Conservation (phyloP, 495 filamentous ascomycete genomes). For the Coniosporium apollinis region DNA sequence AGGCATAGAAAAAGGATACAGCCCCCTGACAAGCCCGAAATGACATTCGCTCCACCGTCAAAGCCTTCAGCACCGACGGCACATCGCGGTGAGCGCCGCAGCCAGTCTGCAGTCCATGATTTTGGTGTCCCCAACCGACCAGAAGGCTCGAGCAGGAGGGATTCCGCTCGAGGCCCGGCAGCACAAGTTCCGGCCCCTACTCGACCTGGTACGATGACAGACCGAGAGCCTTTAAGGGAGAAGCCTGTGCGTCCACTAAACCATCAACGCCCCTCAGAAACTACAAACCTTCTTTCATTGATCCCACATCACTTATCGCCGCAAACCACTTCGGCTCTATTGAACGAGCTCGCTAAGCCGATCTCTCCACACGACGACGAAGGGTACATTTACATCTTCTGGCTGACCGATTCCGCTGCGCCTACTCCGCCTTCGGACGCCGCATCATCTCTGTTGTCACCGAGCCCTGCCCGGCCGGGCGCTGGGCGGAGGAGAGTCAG, state of each 20-base stretch:
- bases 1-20: constrained; percentile 17
- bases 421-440: constrained; percentile 13
- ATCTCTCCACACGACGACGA: constrained; percentile 61
- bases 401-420: constrained; percentile 37
- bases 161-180: too few relatives aligned
- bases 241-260: constrained; percentile 1
- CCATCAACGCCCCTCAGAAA: constrained; percentile 29
- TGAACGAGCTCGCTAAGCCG: constrained; percentile 68
- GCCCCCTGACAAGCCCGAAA: constrained; percentile 1
- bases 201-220: too few relatives aligned
- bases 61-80: too few relatives aligned
- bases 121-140: too few relatives aligned
- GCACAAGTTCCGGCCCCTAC: too few relatives aligned
- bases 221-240: too few relatives aligned
- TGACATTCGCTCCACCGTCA: constrained; percentile 5
- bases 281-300: constrained; percentile 36
- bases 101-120: too few relatives aligned
- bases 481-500: constrained; percentile 39
- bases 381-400: constrained; percentile 98
- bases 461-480: constrained; percentile 21
- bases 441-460: constrained; percentile 38
- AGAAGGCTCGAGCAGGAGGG: too few relatives aligned
- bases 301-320: constrained; percentile 48
- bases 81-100: too few relatives aligned
- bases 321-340: constrained; percentile 44